phyloP scores from a whole-genome alignment of 345 rosid species.

The Hibiscus syriacus region DNA sequence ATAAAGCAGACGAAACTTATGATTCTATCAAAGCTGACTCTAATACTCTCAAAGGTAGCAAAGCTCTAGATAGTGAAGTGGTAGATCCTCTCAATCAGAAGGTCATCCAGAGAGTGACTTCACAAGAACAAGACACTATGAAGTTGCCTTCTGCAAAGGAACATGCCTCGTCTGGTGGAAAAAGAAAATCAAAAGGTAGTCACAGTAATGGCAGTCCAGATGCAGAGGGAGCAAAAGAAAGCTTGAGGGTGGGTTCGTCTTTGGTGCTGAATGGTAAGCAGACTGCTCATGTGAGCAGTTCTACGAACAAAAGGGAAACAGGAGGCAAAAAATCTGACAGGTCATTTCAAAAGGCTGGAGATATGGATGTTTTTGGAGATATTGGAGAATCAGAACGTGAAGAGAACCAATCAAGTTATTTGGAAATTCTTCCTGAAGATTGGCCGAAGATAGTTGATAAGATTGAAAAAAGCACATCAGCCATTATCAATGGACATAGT shows the following conservation, averaged over 20 bases:
- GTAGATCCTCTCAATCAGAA: constrained; percentile 36
- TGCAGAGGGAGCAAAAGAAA: too few species aligned
- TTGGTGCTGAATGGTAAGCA: constrained; percentile 43
- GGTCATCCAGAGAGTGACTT: constrained; percentile 29
- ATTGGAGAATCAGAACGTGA: constrained; percentile 48
- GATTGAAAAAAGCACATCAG: too few species aligned
- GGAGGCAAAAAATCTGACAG: constrained; percentile 37
- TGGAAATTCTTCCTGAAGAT: too few species aligned
- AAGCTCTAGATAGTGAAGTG: constrained; percentile 30
- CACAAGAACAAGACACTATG: constrained; percentile 31
- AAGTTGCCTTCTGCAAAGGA: too few species aligned
- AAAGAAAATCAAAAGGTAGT: too few species aligned
- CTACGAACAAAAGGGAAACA: constrained; percentile 32
- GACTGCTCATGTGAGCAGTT: constrained; percentile 25
- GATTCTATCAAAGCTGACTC: constrained; percentile 33
- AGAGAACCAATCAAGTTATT: constrained; percentile 39
- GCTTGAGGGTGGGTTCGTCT: too few species aligned
- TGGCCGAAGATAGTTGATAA: too few species aligned
- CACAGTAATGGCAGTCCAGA: too few species aligned
- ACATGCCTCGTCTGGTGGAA: too few species aligned
- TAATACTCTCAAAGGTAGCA: constrained; percentile 30
- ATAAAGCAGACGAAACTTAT: constrained; percentile 34
- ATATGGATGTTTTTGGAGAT: constrained; percentile 78
- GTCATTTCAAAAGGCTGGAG: constrained; percentile 41
- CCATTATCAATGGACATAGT: constrained; percentile 25